Evolutionary conservation across 2,329 filamentous ascomycete species (phyloP).

Genomic region (Daldinia sp.): DNA sequence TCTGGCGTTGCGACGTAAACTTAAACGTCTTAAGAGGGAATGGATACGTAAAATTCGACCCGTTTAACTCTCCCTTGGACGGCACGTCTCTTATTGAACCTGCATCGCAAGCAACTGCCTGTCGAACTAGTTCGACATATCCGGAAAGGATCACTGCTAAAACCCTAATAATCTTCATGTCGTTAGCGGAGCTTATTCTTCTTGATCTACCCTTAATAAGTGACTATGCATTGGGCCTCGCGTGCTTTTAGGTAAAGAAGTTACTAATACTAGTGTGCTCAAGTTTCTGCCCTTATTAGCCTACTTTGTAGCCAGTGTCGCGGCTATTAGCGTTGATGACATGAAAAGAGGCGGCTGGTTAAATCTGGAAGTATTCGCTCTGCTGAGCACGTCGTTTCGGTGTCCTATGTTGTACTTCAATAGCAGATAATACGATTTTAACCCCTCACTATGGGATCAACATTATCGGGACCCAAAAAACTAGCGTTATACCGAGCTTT

Average conservation of each 20-base stretch:
- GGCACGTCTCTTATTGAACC: slow-evolving; percentile 53
- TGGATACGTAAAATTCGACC: slow-evolving; percentile 66
- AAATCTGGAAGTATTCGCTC: slow-evolving; percentile 27
- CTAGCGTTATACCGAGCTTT: slow-evolving; percentile 22
- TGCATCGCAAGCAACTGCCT: slow-evolving; percentile 32
- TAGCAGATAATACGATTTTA: slow-evolving; percentile 23
- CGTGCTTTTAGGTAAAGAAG: not conserved
- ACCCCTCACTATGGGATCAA: slow-evolving; percentile 33
- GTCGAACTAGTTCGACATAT: slow-evolving; percentile 26
- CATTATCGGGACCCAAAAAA: slow-evolving; percentile 16
- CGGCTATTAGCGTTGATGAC: not conserved
- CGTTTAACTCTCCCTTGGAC: slow-evolving; percentile 59
- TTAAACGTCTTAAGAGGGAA: slow-evolving; percentile 63
- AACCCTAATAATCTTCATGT: slow-evolving; percentile 19
- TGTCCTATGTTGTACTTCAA: slow-evolving; percentile 18
- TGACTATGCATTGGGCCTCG: not conserved
- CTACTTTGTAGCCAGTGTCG: not conserved
- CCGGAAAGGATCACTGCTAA: slow-evolving; percentile 33
- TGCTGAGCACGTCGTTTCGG: not conserved
- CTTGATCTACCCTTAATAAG: not conserved
- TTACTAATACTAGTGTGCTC: not conserved
- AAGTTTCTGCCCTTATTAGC: not conserved
- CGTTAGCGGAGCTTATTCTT: not conserved
- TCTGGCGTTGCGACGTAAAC: slow-evolving; percentile 61
- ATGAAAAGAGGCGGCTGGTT: slow-evolving; percentile 13